phyloP scores from a whole-genome alignment of 805 yeast genomes.

The Spathaspora hagerdaliae region DNA sequence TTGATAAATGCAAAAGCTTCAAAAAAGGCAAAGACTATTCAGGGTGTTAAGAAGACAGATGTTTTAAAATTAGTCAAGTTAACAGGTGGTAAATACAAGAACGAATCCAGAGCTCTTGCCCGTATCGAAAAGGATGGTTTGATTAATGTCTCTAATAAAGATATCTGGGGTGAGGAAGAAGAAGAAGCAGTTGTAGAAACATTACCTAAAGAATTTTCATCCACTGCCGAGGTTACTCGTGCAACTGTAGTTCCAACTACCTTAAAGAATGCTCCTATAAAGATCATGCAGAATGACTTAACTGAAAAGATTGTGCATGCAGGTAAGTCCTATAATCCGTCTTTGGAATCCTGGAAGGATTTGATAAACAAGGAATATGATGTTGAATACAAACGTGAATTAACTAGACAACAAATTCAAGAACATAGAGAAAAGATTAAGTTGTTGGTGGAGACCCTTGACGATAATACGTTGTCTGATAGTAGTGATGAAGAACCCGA shows the following conservation, averaged over 20 bases:
- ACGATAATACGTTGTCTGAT: conserved; percentile 50
- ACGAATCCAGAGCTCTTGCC: conserved; percentile 7
- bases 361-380: conserved; percentile 65
- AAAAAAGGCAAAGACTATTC: conserved; percentile 24
- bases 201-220: conserved; percentile 8
- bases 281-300: conserved; percentile 45
- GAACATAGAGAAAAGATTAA: conserved; percentile 64
- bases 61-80: conserved; percentile 63
- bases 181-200: conserved; percentile 12
- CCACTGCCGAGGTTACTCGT: conserved; percentile 13
- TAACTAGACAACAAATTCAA: conserved; percentile 54
- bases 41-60: conserved; percentile 64
- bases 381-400: conserved; percentile 64
- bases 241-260: conserved; percentile 47
- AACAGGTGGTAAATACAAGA: conserved; percentile 49
- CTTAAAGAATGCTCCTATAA: conserved; percentile 47
- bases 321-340: conserved; percentile 92
- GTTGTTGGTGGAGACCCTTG: conserved; percentile 58
- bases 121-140: conserved; percentile 63
- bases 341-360: conserved; percentile 74
- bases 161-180: conserved; percentile 60
- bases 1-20: conserved; percentile 20
- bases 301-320: conserved; percentile 55
- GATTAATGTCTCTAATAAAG: conserved; percentile 42
- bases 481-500: conserved; percentile 37